These are phyloP conservation scores for Annulohypoxylon nitens DNA, from an alignment of 495 filamentous ascomycete species.

Conservation along the genomic window DNA sequence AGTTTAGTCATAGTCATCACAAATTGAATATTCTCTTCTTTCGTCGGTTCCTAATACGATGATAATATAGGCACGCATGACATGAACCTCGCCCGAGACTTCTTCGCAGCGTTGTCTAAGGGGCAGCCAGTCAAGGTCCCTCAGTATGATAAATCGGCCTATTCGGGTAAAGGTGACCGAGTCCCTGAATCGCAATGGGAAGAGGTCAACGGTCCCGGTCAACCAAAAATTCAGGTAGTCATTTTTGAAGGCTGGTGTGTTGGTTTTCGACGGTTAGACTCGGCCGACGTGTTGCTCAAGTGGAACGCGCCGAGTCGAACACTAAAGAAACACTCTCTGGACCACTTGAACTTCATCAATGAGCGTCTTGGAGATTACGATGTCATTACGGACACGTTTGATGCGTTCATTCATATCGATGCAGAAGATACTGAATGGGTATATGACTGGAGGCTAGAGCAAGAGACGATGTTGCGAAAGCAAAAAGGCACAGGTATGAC, in stretches of 20 bases:
- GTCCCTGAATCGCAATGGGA: conserved; percentile 71
- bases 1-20: conserved; percentile 15
- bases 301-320: conserved; percentile 69
- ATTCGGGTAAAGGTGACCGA: conserved; percentile 83
- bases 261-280: conserved; percentile 78
- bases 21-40: conserved; percentile 2
- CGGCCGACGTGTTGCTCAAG: conserved; percentile 62
- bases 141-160: conserved; percentile 85
- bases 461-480: conserved; percentile 77
- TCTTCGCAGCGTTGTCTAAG: conserved; percentile 72
- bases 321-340: conserved; percentile 69
- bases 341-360: conserved; percentile 81
- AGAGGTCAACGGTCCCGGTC: conserved; percentile 68
- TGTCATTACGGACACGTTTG: conserved; percentile 75
- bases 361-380: conserved; percentile 77
- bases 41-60: conserved; percentile 32
- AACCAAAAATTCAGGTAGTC: conserved; percentile 70
- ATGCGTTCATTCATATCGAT: conserved; percentile 91
- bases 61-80: conserved; percentile 79
- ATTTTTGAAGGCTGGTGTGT: conserved; percentile 96
- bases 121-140: conserved; percentile 73
- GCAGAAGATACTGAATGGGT: conserved; percentile 81
- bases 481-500: conserved; percentile 79
- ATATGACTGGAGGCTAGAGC: conserved; percentile 88
- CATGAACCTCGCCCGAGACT: conserved; percentile 68